These are phyloP conservation scores for Bromus sterilis DNA, from an alignment of 176 grass and related monocot species.

Conservation along the genomic window DNA sequence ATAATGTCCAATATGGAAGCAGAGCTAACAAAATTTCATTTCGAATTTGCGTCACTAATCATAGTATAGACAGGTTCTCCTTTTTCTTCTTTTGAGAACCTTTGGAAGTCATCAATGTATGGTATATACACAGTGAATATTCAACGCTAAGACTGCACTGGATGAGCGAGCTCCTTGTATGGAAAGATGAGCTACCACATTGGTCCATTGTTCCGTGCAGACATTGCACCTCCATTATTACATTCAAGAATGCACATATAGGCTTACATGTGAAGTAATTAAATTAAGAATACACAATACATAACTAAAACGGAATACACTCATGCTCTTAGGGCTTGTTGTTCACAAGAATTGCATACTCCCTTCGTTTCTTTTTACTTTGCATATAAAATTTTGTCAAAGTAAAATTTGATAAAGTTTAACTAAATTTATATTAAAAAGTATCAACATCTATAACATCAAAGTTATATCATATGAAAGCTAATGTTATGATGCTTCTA, in stretches of 20 bases:
- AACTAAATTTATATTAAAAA: too few species aligned
- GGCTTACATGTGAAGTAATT: not conserved
- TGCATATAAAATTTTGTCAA: too few species aligned
- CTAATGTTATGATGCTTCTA: too few species aligned
- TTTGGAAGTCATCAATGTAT: conserved; percentile 28
- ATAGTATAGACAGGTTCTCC: not conserved
- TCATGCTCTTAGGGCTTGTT: not conserved
- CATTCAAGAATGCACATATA: not conserved
- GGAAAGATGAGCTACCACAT: conserved; percentile 29
- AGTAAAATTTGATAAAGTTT: too few species aligned
- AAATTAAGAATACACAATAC: not conserved
- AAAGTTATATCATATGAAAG: too few species aligned
- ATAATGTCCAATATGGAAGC: too few species aligned
- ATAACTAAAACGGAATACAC: not conserved
- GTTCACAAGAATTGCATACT: not conserved
- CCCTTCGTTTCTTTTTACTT: too few species aligned
- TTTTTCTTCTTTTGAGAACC: conserved; percentile 28
- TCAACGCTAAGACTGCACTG: not conserved
- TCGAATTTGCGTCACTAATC: not conserved
- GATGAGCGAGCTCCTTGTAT: not conserved
- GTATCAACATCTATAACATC: too few species aligned
- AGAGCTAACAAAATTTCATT: not conserved
- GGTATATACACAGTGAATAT: not conserved
- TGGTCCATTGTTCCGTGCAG: not conserved
- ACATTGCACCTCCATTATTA: conserved; percentile 1